phyloP scores from a whole-genome alignment of 2,329 filamentous ascomycete species.

The Ceratocystis diversiconidia region DNA sequence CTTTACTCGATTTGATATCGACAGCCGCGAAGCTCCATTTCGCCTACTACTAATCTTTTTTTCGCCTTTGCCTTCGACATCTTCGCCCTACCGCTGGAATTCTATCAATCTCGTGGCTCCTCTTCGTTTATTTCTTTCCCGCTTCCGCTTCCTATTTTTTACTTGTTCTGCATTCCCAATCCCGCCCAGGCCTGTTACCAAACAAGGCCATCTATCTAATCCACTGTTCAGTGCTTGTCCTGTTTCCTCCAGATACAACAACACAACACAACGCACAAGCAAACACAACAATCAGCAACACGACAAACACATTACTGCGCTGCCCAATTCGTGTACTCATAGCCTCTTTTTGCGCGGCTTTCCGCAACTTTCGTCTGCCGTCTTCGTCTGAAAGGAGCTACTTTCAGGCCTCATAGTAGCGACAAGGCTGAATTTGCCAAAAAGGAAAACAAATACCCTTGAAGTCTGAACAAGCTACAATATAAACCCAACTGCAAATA shows the following conservation, averaged over 20 bases:
- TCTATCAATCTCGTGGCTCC: conserved; percentile 5
- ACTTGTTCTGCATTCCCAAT: not conserved
- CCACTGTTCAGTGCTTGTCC: not conserved
- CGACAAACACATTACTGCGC: not conserved
- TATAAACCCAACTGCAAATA: not conserved
- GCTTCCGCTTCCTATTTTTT: not conserved
- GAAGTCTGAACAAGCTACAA: not conserved
- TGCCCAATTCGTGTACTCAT: not conserved
- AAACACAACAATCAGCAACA: conserved; percentile 1
- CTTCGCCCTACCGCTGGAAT: conserved; percentile 9
- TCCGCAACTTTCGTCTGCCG: not conserved
- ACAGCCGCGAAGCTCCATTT: not conserved
- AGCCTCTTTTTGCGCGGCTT: not conserved
- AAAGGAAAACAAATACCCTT: not conserved
- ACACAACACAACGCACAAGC: not conserved
- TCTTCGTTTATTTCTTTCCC: not conserved
- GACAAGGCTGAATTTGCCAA: not conserved
- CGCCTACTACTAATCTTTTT: not conserved
- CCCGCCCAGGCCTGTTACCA: not conserved
- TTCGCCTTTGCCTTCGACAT: not conserved
- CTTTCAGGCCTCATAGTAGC: not conserved
- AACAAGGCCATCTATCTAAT: not conserved
- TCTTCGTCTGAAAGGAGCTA: not conserved
- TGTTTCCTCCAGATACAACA: not conserved
- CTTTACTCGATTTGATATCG: conserved; percentile 15